These are phyloP conservation scores for Camelina laxa DNA, from an alignment of 345 rosid genomes.

Conservation along the genomic window DNA sequence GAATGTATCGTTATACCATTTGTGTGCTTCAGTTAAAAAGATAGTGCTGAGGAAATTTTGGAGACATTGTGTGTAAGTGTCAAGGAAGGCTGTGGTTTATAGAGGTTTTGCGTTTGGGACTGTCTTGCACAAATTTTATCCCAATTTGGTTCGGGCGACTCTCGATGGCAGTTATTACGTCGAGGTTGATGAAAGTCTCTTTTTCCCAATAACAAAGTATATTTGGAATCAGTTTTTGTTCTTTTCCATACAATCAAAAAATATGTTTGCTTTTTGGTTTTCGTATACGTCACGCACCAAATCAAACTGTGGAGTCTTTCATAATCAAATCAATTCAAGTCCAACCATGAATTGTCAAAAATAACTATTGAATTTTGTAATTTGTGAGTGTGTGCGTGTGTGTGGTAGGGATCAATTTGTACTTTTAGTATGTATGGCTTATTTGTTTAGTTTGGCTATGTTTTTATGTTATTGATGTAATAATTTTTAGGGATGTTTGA, in stretches of 20 bases:
- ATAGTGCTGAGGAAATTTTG: conserved; percentile 1
- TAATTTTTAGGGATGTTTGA: not conserved
- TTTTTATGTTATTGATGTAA: not conserved
- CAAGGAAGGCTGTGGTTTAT: not conserved
- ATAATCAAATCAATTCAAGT: not conserved
- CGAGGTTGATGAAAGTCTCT: not conserved
- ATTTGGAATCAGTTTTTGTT: not conserved
- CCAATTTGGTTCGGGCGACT: not conserved
- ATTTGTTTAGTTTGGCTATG: not conserved
- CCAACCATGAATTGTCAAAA: not conserved
- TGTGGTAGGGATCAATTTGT: not conserved
- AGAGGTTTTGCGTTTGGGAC: not conserved
- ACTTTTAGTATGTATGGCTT: not conserved
- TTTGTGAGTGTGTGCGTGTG: no score
- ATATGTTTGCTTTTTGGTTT: not conserved
- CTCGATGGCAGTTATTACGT: not conserved
- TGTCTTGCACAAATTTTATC: conserved; percentile 1
- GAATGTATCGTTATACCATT: conserved; percentile 16
- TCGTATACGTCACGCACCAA: not conserved
- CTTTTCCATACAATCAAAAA: not conserved
- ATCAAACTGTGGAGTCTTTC: not conserved
- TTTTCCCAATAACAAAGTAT: not conserved
- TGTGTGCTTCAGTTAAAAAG: conserved; percentile 2
- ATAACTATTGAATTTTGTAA: no score
- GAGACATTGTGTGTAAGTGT: not conserved